These are phyloP conservation scores for Paraconiothyrium sp. DNA, from an alignment of 2,329 filamentous ascomycete genomes.

Conservation along the genomic window DNA sequence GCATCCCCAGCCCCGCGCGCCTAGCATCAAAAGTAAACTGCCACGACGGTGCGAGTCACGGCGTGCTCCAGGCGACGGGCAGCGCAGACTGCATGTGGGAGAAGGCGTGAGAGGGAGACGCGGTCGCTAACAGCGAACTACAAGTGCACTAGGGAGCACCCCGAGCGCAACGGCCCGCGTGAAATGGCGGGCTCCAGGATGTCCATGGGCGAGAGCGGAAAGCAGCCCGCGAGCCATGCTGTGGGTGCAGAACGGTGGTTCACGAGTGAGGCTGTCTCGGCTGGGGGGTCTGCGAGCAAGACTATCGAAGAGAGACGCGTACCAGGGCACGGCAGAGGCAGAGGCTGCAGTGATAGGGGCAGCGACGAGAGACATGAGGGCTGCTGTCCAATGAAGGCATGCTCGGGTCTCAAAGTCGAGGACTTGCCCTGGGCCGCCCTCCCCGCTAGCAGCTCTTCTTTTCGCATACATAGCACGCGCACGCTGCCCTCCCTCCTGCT, in stretches of 20 bases:
- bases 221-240: slow-evolving; percentile 2
- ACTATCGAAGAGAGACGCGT: slow-evolving; percentile 14
- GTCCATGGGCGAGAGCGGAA: not conserved
- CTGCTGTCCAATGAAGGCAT: slow-evolving; percentile 14
- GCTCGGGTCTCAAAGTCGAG: slow-evolving; percentile 13
- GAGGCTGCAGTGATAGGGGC: slow-evolving; percentile 27
- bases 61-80: not conserved
- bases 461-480: slow-evolving; percentile 5
- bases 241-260: slow-evolving; percentile 8
- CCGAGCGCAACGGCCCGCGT: slow-evolving; percentile 27
- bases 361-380: slow-evolving; percentile 21
- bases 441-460: slow-evolving; percentile 11
- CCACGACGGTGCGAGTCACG: not conserved
- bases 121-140: slow-evolving; percentile 21
- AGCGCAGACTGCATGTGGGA: not conserved
- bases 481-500: slow-evolving; percentile 5
- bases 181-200: slow-evolving; percentile 11
- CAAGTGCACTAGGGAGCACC: slow-evolving; percentile 24
- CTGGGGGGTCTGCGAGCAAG: slow-evolving; percentile 4
- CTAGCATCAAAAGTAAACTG: not conserved
- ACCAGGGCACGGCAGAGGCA: slow-evolving; percentile 21
- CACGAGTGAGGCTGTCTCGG: slow-evolving; percentile 12
- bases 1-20: slow-evolving; percentile 1
- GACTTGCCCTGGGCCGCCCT: slow-evolving; percentile 7
- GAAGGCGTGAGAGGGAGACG: not conserved